Evolutionary conservation across 495 filamentous ascomycete species (phyloP).

Genomic region (Apiosordaria backusii): DNA sequence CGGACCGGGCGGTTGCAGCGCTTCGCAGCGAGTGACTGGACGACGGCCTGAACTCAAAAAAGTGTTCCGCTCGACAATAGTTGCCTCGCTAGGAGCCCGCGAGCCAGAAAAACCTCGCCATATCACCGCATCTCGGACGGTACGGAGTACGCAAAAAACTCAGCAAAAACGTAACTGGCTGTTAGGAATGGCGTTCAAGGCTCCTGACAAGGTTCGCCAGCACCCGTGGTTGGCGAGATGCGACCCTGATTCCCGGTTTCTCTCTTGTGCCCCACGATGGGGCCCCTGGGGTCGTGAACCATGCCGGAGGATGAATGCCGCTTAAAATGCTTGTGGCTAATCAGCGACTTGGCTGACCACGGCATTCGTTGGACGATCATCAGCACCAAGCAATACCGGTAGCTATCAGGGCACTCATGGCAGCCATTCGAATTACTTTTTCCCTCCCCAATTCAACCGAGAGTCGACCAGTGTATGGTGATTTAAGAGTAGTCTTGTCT

Average conservation of each 20-base stretch:
- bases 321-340: slow-evolving; percentile 26
- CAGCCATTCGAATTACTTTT: too few relatives aligned
- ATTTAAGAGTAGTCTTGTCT: too few relatives aligned
- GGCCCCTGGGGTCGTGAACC: not conserved
- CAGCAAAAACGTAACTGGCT: too few relatives aligned
- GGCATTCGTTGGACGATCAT: not conserved
- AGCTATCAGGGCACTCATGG: too few relatives aligned
- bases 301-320: slow-evolving; percentile 21
- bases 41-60: not conserved
- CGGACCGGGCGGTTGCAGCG: slow-evolving; percentile 6
- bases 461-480: too few relatives aligned
- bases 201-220: slow-evolving; percentile 29
- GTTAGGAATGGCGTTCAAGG: slow-evolving; percentile 12
- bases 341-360: slow-evolving; percentile 7
- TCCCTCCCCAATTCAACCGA: too few relatives aligned
- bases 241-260: slow-evolving; percentile 39
- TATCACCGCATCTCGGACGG: too few relatives aligned
- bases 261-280: slow-evolving; percentile 25
- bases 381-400: not conserved
- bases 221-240: slow-evolving; percentile 34
- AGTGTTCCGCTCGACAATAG: slow-evolving; percentile 1
- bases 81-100: not conserved
- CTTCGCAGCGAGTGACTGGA: not conserved
- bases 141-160: too few relatives aligned
- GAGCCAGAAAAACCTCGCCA: not conserved